Evolutionary conservation across 1,139 yeast genomes (phyloP).

Genomic region (Pichia sp.): DNA sequence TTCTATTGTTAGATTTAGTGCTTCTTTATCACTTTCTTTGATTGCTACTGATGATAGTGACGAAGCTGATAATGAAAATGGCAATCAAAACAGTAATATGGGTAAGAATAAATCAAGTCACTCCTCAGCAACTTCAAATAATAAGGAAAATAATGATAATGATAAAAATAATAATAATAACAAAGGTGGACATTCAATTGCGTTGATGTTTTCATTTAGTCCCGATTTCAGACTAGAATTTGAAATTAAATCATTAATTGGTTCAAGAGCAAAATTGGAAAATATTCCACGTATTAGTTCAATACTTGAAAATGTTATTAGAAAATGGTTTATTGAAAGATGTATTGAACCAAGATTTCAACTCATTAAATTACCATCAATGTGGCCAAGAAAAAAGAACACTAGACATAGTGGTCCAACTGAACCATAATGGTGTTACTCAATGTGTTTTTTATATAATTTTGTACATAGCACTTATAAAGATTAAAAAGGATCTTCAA

Average conservation of each 20-base stretch:
- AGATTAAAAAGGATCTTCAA: conserved; percentile 69
- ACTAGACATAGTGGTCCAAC: conserved; percentile 37
- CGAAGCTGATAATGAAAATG: conserved; percentile 3
- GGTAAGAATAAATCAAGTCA: background rate
- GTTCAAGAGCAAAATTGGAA: conserved; percentile 86
- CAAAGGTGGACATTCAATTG: conserved; percentile 36
- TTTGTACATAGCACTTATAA: background rate
- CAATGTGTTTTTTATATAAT: background rate
- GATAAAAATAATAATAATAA: background rate
- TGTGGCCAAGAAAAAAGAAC: conserved; percentile 85
- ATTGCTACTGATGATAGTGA: conserved; percentile 32
- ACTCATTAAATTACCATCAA: conserved; percentile 71
- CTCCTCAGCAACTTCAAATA: background rate
- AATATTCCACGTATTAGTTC: conserved; percentile 90
- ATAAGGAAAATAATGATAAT: background rate
- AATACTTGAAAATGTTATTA: conserved; percentile 70
- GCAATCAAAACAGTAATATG: conserved; percentile 1
- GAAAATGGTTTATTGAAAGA: conserved; percentile 87
- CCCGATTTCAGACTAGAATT: conserved; percentile 89
- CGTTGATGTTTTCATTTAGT: conserved; percentile 78
- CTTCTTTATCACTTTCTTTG: conserved; percentile 77
- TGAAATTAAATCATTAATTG: conserved; percentile 77
- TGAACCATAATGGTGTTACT: background rate
- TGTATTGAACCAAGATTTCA: conserved; percentile 93
- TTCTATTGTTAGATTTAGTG: conserved; percentile 88